A percentile compares a stretch with the other conserved stretches of the same genome.
Evolutionary conservation across 345 rosid species (phyloP).

Genomic region (Dipteronia sinensis): DNA sequence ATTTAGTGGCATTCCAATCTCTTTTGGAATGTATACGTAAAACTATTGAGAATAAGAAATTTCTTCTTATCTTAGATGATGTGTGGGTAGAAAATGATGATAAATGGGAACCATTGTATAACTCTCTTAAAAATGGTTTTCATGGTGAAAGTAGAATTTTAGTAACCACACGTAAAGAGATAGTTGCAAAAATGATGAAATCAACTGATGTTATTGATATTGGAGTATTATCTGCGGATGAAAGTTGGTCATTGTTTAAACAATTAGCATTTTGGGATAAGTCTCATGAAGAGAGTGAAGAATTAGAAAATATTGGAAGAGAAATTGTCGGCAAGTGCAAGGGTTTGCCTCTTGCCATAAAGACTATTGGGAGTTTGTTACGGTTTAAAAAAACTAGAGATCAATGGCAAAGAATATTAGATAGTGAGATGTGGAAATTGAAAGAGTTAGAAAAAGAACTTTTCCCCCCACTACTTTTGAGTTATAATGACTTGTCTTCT

Average conservation of each 20-base stretch:
- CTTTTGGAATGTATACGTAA: neutral
- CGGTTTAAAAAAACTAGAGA: neutral
- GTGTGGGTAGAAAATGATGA: conserved; percentile 20
- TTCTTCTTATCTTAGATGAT: conserved; percentile 29
- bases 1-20: neutral
- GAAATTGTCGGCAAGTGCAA: neutral
- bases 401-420: neutral
- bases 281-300: neutral
- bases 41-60: neutral
- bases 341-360: conserved; percentile 23
- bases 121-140: neutral
- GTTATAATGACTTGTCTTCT: neutral
- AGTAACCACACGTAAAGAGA: conserved; percentile 17
- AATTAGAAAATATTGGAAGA: neutral
- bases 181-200: neutral
- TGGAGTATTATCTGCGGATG: neutral
- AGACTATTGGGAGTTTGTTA: neutral
- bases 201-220: neutral
- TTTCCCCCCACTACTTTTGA: neutral
- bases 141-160: conserved; percentile 16
- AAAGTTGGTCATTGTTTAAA: neutral
- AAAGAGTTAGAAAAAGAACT: neutral
- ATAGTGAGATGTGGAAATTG: neutral
- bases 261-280: neutral
- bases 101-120: conserved; percentile 13